These are phyloP conservation scores for maize (Zea mays) DNA, from an alignment of 176 grass and related monocot genomes.

Conservation along the genomic window Zm-B73-REFERENCE-NAM-5.0 NC_050102.1:131546501-131547000, in stretches of 20 bases:
- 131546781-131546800: not conserved
- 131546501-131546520: conserved; percentile 9
- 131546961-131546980: no score
- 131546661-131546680: conserved; percentile 34
- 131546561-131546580: not conserved
- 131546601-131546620: conserved; percentile 37
- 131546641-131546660: not conserved
- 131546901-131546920: not conserved
- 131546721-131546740: not conserved
- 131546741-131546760: conserved; percentile 15
- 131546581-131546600: conserved; percentile 50
- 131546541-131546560: not conserved
- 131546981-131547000: no score
- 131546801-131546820: no score
- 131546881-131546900: not conserved
- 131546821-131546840: conserved; percentile 18
- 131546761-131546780: not conserved
- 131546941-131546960: no score
- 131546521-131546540: not conserved
- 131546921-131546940: no score
- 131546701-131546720: not conserved
- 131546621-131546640: conserved; percentile 29
- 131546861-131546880: not conserved
- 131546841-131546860: conserved; percentile 20
- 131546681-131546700: not conserved